A percentile compares a stretch with the other conserved stretches of the same genome.
These are phyloP conservation scores for Phialophora macrospora DNA, from an alignment of 2,329 filamentous ascomycete genomes.

Conservation along the genomic window DNA sequence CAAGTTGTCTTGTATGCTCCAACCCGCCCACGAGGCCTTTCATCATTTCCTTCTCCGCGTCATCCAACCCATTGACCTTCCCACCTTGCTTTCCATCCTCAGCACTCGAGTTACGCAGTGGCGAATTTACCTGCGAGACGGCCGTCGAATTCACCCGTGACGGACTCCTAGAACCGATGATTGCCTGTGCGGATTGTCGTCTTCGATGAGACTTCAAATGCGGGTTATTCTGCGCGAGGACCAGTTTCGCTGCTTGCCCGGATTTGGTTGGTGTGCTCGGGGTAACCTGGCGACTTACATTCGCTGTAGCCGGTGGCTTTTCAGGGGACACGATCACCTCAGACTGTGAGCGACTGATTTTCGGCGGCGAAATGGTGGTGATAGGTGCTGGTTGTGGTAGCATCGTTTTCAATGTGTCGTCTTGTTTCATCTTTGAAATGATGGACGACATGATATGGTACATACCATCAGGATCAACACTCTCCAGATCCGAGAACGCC, in stretches of 20 bases:
- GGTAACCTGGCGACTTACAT: constrained; percentile 49
- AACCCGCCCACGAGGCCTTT: constrained; percentile 71
- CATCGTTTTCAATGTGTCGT: constrained; percentile 47
- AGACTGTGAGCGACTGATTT: background rate
- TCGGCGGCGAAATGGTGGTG: constrained; percentile 12
- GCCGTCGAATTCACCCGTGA: background rate
- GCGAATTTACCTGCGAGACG: constrained; percentile 41
- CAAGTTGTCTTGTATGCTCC: constrained; percentile 89
- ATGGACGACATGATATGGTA: constrained; percentile 82
- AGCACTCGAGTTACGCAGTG: constrained; percentile 52
- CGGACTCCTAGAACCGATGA: constrained; percentile 31
- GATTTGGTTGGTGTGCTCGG: constrained; percentile 45
- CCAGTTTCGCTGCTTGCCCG: constrained; percentile 60
- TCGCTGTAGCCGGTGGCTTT: constrained; percentile 23
- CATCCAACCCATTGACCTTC: background rate
- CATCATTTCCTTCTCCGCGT: constrained; percentile 47
- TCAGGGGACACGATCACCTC: background rate
- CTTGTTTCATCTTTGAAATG: constrained; percentile 69
- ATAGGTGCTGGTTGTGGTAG: constrained; percentile 42
- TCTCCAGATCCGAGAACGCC: constrained; percentile 82
- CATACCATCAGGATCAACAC: constrained; percentile 86
- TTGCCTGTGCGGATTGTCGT: constrained; percentile 57
- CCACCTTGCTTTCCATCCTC: background rate
- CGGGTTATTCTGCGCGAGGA: constrained; percentile 81
- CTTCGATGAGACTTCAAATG: constrained; percentile 79